Evolutionary conservation across 331 rosid genomes (phyloP), one percentile per base, ranked within the genome.

Genomic region (Quercus tomentella): DNA sequence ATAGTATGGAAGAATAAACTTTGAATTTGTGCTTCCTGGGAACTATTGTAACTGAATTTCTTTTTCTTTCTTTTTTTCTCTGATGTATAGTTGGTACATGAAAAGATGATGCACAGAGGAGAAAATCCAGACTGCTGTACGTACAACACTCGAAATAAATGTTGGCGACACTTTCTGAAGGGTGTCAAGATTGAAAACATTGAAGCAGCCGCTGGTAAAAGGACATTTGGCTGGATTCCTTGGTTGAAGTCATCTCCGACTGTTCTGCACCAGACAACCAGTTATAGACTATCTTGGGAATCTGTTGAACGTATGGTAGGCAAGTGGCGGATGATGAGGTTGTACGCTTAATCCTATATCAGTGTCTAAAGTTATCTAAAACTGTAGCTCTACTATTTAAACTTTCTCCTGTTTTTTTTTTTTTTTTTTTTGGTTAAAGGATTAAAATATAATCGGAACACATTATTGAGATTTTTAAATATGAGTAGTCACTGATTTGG

Each of bases 111-210:
- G 81, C 69, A 70, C 73, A 72, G 76, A 80, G 78, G 61, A 23
- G 71, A 77, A 78, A 84, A 84, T 22, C 88, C 80, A 26, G 61
- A 65, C 43, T 91, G 91, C 83, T 91, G 93, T 80, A 10, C 43
- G 22, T 80, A 85, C 60, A 87, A 66, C 56, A 14, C 70, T 68
- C 20, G 26, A 20, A 72, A n/a, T 68, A 91, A 79, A 79, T 89
- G 92, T 78, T 87, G 95, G 92, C 79, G 84, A 49, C 92, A 91
- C 84, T 87, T 77, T 66, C 73, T 91, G 85, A 80, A 76, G 82
- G 82, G 80, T 21, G 56, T 76, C 57, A 57, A 87, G 84, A 21
- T 56, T 77, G 77, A 83, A 84, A 78, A 82, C 81, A 17, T 70
- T 12, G 41, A 43, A 31, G 61, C 22, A 10, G 10, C 21, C 33